A percentile compares a stretch with the other conserved stretches of the same genome.
phyloP scores from a whole-genome alignment of 331 rosid species.

The Quercus lobata region DNA sequence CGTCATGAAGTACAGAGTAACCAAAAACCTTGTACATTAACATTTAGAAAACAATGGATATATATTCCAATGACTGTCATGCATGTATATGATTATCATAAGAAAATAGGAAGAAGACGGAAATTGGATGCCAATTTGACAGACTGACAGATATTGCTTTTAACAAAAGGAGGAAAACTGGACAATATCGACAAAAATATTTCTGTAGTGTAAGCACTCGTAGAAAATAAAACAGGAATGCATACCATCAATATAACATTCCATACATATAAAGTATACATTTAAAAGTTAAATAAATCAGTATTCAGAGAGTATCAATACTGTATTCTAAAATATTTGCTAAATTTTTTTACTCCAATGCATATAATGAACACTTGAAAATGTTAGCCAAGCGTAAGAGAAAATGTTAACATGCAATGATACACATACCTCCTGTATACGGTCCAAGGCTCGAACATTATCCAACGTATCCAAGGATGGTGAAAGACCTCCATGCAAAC shows the following conservation, averaged over 20 bases:
- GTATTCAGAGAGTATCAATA: background rate
- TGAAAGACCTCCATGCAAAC: constrained; percentile 99
- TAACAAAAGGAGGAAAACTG: background rate
- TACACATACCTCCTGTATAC: constrained; percentile 83
- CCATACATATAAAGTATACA: background rate
- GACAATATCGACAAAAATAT: background rate
- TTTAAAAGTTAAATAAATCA: background rate
- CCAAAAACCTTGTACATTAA: background rate
- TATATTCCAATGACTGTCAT: background rate
- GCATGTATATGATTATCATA: background rate
- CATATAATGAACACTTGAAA: background rate
- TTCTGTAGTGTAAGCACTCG: background rate
- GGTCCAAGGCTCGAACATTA: constrained; percentile 91
- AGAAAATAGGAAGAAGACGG: background rate
- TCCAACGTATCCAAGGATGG: constrained; percentile 97
- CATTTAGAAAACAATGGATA: background rate
- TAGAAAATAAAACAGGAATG: constrained; percentile 6
- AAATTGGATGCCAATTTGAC: background rate
- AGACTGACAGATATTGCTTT: background rate
- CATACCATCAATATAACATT: constrained; percentile 5
- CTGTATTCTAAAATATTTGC: background rate
- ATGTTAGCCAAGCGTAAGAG: background rate
- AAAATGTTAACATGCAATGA: constrained; percentile 1
- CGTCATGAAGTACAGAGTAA: background rate
- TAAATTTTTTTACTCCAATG: background rate